These are phyloP conservation scores for Xylariaceae sp. DNA, from an alignment of 2,329 filamentous ascomycete genomes.

Conservation along the genomic window DNA sequence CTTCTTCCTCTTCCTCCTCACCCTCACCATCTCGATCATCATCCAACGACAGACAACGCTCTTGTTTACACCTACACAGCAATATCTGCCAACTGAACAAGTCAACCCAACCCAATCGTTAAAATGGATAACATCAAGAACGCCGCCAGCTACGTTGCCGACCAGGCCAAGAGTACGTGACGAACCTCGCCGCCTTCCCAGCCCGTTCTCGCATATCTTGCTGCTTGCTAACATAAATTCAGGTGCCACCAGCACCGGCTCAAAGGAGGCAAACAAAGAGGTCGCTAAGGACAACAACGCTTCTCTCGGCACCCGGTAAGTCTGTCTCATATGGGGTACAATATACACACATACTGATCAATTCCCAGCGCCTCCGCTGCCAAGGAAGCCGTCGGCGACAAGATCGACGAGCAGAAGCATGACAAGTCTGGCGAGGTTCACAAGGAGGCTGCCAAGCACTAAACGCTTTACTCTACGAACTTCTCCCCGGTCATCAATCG, in stretches of 20 bases:
- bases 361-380: conserved; percentile 41
- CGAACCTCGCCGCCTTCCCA: no score
- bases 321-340: background rate
- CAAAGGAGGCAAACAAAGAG: conserved; percentile 67
- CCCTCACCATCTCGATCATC: background rate
- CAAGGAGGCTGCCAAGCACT: conserved; percentile 38
- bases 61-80: conserved; percentile 17
- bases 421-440: conserved; percentile 34
- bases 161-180: conserved; percentile 55
- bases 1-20: background rate
- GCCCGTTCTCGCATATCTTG: background rate
- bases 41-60: conserved; percentile 1
- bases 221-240: conserved; percentile 3
- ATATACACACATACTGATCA: conserved; percentile 27
- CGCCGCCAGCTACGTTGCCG: conserved; percentile 65
- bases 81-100: conserved; percentile 5
- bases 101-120: conserved; percentile 23
- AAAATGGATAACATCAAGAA: conserved; percentile 55
- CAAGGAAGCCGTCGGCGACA: conserved; percentile 47
- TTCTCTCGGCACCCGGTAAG: conserved; percentile 51
- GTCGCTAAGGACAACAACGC: conserved; percentile 60
- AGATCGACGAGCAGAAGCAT: conserved; percentile 40
- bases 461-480: conserved; percentile 16
- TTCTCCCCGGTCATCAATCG: conserved; percentile 6
- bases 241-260: conserved; percentile 46